These are phyloP conservation scores for Cyclostephanos invisitatus DNA, from an alignment of 108 stramenopile genomes.

Conservation along the genomic window DNA sequence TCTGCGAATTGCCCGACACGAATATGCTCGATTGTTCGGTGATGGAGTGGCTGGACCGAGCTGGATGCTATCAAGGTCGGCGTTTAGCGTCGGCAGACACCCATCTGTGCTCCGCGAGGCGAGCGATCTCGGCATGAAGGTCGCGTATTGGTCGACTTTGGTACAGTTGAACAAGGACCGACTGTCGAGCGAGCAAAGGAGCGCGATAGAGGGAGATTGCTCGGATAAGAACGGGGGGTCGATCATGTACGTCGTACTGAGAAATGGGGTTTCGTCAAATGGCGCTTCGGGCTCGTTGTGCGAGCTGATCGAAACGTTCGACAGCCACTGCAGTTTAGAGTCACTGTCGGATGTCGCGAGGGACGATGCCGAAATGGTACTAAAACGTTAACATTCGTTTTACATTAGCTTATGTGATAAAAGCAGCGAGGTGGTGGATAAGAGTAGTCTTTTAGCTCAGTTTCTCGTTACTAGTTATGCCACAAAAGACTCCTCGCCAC, in stretches of 20 bases:
- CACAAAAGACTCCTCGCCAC: too few relatives aligned
- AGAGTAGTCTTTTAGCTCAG: background rate
- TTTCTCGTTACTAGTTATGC: too few relatives aligned
- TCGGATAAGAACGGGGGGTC: conserved; percentile 44
- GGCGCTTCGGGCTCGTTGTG: background rate
- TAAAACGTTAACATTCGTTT: conserved; percentile 3
- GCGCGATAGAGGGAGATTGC: conserved; percentile 16
- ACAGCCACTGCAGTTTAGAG: conserved; percentile 15
- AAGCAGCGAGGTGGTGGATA: background rate
- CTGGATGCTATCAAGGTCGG: conserved; percentile 33
- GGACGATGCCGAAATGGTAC: conserved; percentile 39
- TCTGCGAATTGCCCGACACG: conserved; percentile 26
- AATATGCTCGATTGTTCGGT: conserved; percentile 25
- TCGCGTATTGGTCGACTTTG: conserved; percentile 44
- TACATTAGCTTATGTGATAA: too few relatives aligned
- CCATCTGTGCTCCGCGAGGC: conserved; percentile 34
- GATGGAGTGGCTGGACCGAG: conserved; percentile 2
- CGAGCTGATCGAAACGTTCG: conserved; percentile 19
- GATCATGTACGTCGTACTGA: conserved; percentile 28
- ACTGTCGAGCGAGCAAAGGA: conserved; percentile 16
- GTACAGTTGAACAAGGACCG: conserved; percentile 5
- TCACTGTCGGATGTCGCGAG: conserved; percentile 33
- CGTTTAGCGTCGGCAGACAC: conserved; percentile 31
- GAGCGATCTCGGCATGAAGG: conserved; percentile 44
- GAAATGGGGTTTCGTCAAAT: conserved; percentile 5